Percentiles rank a stretch among this genome's conserved stretches.
phyloP scores from a whole-genome alignment of 768 basidiomycete genomes.

The Agaricus sinodeliciosus region DNA sequence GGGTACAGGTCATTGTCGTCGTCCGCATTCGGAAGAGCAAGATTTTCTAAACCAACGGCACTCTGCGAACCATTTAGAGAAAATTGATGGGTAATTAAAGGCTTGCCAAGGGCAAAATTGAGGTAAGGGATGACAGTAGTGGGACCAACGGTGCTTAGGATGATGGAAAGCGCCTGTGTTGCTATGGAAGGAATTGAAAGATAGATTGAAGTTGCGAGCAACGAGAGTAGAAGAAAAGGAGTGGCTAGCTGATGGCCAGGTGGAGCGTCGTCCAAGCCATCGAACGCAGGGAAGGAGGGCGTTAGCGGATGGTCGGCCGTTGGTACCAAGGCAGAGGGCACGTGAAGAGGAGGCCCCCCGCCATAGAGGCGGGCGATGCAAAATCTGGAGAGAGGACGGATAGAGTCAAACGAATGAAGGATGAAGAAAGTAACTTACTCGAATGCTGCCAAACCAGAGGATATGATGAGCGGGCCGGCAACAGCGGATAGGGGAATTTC shows the following conservation, averaged over 20 bases:
- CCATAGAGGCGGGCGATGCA: constrained; percentile 86
- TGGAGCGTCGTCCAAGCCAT: constrained; percentile 29
- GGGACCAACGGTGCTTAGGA: constrained; percentile 74
- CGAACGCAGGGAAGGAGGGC: constrained; percentile 42
- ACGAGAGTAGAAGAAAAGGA: constrained; percentile 76
- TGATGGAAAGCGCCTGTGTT: constrained; percentile 63
- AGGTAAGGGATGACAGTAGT: constrained; percentile 73
- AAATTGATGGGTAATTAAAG: constrained; percentile 38
- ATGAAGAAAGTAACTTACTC: constrained; percentile 51
- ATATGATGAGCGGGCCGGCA: not conserved
- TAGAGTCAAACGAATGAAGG: not conserved
- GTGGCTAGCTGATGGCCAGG: constrained; percentile 63
- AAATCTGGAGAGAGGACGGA: constrained; percentile 39
- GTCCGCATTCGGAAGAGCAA: constrained; percentile 46
- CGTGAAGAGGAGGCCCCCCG: constrained; percentile 68
- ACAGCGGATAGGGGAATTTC: constrained; percentile 18
- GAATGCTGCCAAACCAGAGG: constrained; percentile 49
- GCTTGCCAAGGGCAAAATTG: constrained; percentile 71
- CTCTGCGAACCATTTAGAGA: constrained; percentile 41
- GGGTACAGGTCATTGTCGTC: constrained; percentile 15
- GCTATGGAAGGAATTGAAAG: constrained; percentile 75
- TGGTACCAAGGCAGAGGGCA: constrained; percentile 61
- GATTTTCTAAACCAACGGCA: constrained; percentile 63
- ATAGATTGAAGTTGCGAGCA: constrained; percentile 83
- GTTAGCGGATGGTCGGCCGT: constrained; percentile 67